These are phyloP conservation scores for Cyanidioschyzon merolae DNA, from an alignment of 23 red algal genomes.

Conservation along the genomic window DNA sequence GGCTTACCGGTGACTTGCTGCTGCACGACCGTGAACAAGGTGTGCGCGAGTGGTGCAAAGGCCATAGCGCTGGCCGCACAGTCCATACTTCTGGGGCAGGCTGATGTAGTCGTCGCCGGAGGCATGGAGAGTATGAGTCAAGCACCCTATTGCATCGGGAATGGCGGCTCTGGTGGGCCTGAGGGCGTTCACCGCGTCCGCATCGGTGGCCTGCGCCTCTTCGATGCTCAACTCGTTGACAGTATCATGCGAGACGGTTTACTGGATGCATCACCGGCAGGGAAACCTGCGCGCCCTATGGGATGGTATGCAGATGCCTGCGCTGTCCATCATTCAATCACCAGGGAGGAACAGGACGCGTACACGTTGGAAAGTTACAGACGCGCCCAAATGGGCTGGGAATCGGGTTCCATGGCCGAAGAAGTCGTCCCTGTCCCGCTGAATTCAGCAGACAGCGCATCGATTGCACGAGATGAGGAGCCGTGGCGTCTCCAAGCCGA, in stretches of 20 bases:
- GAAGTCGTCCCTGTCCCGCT: conserved; percentile 55
- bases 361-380: conserved; percentile 52
- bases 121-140: conserved; percentile 82
- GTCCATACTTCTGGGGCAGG: conserved; percentile 45
- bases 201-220: neutral
- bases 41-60: conserved; percentile 80
- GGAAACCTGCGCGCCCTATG: conserved; percentile 51
- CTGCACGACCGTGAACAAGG: conserved; percentile 96
- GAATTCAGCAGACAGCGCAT: conserved; percentile 1
- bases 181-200: neutral
- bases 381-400: conserved; percentile 30
- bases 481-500: conserved; percentile 18
- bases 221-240: conserved; percentile 35
- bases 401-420: conserved; percentile 24
- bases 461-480: conserved; percentile 51
- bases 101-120: conserved; percentile 66
- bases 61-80: conserved; percentile 54
- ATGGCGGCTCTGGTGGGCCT: neutral
- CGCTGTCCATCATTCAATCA: conserved; percentile 28
- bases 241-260: conserved; percentile 48
- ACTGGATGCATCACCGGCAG: conserved; percentile 37
- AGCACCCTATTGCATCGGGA: conserved; percentile 49
- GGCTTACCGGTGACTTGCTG: conserved; percentile 48
- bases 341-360: conserved; percentile 60
- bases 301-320: conserved; percentile 46